A percentile compares a stretch with the other conserved stretches of the same genome.
phyloP scores from a whole-genome alignment of 2,329 filamentous ascomycete genomes.

The Botrytis porri region DNA sequence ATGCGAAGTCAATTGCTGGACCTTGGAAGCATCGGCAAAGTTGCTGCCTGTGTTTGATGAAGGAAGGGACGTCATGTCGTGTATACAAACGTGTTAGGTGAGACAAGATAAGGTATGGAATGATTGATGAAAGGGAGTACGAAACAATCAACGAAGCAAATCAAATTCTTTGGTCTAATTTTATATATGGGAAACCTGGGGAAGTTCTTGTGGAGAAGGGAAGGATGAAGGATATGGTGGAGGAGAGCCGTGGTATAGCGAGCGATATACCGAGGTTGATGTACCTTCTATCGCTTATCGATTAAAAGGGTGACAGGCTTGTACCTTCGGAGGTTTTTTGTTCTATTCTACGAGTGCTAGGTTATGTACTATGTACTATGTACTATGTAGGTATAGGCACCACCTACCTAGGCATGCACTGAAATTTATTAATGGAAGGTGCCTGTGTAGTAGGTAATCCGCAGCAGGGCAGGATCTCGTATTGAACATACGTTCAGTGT shows the following conservation, averaged over 20 bases:
- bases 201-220: background rate
- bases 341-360: background rate
- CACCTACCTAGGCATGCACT: background rate
- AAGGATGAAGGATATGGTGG: background rate
- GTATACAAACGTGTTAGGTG: background rate
- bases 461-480: background rate
- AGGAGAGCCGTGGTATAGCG: background rate
- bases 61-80: constrained; percentile 8
- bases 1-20: constrained; percentile 50
- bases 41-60: constrained; percentile 6
- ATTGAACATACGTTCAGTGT: background rate
- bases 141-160: background rate
- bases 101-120: background rate
- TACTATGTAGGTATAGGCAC: no score
- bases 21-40: constrained; percentile 44
- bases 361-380: no score
- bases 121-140: background rate
- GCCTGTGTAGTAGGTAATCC: background rate
- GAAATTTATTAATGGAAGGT: background rate
- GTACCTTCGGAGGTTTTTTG: background rate
- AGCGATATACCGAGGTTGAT: background rate
- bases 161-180: background rate
- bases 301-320: background rate
- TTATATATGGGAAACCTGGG: background rate
- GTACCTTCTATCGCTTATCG: background rate